These are phyloP conservation scores for Epicoccum nigrum DNA, from an alignment of 2,329 filamentous ascomycete species.

Conservation along the genomic window DNA sequence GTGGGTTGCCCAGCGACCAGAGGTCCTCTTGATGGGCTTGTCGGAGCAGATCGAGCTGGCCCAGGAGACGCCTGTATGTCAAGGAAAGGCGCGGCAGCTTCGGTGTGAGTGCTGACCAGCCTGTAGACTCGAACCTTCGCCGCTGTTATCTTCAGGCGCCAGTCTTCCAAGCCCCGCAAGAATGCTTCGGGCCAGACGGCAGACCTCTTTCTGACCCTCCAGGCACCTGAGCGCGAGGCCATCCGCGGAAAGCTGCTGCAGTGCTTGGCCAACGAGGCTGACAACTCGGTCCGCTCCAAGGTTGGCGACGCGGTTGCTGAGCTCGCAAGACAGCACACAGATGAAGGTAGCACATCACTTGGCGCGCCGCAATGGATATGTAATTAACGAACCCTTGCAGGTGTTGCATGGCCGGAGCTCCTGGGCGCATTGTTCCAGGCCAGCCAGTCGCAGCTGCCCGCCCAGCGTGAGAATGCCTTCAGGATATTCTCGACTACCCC, in stretches of 20 bases:
- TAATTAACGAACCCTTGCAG: slow-evolving; percentile 52
- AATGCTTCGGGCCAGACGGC: slow-evolving; percentile 69
- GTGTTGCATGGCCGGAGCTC: slow-evolving; percentile 87
- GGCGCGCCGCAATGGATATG: neutral
- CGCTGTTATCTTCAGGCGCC: slow-evolving; percentile 91
- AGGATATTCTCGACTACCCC: slow-evolving; percentile 95
- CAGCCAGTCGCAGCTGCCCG: slow-evolving; percentile 82
- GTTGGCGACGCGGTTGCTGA: slow-evolving; percentile 98
- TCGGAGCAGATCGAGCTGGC: slow-evolving; percentile 87
- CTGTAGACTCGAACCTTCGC: slow-evolving; percentile 84
- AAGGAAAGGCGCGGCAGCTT: neutral
- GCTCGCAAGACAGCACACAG: slow-evolving; percentile 91
- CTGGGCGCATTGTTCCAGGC: slow-evolving; percentile 85
- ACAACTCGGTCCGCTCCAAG: slow-evolving; percentile 84
- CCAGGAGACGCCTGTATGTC: slow-evolving; percentile 72
- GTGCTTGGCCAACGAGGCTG: slow-evolving; percentile 73
- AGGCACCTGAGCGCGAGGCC: slow-evolving; percentile 72
- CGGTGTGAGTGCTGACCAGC: slow-evolving; percentile 9
- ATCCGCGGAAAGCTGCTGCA: slow-evolving; percentile 87
- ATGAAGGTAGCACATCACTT: slow-evolving; percentile 70
- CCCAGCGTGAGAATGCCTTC: slow-evolving; percentile 90
- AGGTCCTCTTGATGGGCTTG: slow-evolving; percentile 89
- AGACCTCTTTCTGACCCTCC: slow-evolving; percentile 85
- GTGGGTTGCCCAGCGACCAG: slow-evolving; percentile 83
- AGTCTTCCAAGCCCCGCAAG: slow-evolving; percentile 87